These are phyloP conservation scores for Chaetomiaceae sp. DNA, from an alignment of 2,329 filamentous ascomycete genomes.

Conservation along the genomic window DNA sequence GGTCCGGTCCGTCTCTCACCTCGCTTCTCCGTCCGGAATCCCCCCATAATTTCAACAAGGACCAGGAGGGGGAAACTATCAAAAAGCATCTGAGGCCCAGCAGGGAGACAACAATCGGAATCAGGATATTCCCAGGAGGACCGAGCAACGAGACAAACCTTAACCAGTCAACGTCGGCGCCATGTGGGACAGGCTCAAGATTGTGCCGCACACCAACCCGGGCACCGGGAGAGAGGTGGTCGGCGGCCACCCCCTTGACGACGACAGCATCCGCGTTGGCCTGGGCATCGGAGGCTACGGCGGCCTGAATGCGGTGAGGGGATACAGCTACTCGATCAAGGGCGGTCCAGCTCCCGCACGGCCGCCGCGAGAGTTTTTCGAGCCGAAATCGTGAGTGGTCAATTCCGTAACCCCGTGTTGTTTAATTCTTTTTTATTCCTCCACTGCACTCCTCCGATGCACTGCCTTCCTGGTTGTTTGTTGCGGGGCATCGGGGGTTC, in stretches of 20 bases:
- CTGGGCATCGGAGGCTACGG: slow-evolving; percentile 20
- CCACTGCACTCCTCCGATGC: slow-evolving; percentile 14
- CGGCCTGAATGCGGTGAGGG: slow-evolving; percentile 13
- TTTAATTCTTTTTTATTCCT: neutral
- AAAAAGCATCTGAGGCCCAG: too few species aligned
- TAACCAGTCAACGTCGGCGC: too few species aligned
- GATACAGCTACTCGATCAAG: slow-evolving; percentile 36
- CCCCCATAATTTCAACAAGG: slow-evolving; percentile 13
- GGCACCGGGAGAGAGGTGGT: neutral
- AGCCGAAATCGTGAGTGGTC: slow-evolving; percentile 26
- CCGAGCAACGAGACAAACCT: neutral
- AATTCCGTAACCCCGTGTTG: neutral
- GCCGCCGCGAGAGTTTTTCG: slow-evolving; percentile 30
- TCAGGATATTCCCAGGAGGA: too few species aligned
- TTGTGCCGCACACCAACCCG: slow-evolving; percentile 20
- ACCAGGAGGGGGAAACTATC: neutral
- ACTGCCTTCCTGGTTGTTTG: too few species aligned
- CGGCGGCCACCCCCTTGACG: slow-evolving; percentile 14
- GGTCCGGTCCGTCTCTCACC: slow-evolving; percentile 4
- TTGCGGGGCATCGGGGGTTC: neutral
- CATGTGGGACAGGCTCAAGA: slow-evolving; percentile 37
- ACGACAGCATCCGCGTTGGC: slow-evolving; percentile 21
- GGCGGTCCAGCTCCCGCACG: slow-evolving; percentile 32
- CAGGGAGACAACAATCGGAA: too few species aligned
- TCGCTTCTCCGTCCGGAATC: slow-evolving; percentile 5